Evolutionary conservation across 148 eudicot species (phyloP).

Genomic region (Suaeda aralocaspica): DNA sequence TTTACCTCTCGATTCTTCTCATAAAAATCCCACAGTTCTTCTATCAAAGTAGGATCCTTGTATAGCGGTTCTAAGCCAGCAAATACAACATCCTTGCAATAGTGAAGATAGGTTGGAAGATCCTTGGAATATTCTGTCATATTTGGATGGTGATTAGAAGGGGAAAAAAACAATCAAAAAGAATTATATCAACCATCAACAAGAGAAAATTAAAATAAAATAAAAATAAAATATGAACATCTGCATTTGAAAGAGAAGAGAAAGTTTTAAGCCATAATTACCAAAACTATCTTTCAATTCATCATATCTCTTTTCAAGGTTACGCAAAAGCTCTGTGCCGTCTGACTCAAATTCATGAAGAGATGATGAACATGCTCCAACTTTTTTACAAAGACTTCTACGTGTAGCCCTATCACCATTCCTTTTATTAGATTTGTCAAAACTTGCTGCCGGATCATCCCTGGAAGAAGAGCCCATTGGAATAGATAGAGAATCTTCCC

Average conservation of each 20-base stretch:
- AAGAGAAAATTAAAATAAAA: too few species aligned
- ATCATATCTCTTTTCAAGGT: conserved; percentile 50
- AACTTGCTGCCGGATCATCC: conserved; percentile 16
- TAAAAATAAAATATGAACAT: too few species aligned
- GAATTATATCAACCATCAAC: too few species aligned
- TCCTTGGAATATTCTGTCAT: conserved; percentile 54
- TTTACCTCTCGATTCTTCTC: conserved; percentile 49
- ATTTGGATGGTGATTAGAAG: background rate
- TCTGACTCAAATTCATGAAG: conserved; percentile 40
- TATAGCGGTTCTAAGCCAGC: conserved; percentile 51
- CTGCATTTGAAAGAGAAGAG: background rate
- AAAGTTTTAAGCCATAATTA: conserved; percentile 31
- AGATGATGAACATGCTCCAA: conserved; percentile 11
- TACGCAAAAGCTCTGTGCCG: conserved; percentile 43
- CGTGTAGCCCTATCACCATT: conserved; percentile 23
- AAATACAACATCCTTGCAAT: conserved; percentile 74
- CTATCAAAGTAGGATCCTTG: conserved; percentile 45
- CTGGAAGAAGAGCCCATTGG: conserved; percentile 21
- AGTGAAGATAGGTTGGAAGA: conserved; percentile 61
- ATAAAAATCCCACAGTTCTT: conserved; percentile 57
- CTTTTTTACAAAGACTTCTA: conserved; percentile 20
- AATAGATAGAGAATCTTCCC: conserved; percentile 64
- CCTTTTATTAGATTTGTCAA: conserved; percentile 11
- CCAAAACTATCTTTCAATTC: conserved; percentile 46
- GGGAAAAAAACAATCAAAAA: conserved; percentile 11